These are phyloP conservation scores for Violaceomyces palustris DNA, from an alignment of 1,284 basidiomycete species.

Conservation along the genomic window DNA sequence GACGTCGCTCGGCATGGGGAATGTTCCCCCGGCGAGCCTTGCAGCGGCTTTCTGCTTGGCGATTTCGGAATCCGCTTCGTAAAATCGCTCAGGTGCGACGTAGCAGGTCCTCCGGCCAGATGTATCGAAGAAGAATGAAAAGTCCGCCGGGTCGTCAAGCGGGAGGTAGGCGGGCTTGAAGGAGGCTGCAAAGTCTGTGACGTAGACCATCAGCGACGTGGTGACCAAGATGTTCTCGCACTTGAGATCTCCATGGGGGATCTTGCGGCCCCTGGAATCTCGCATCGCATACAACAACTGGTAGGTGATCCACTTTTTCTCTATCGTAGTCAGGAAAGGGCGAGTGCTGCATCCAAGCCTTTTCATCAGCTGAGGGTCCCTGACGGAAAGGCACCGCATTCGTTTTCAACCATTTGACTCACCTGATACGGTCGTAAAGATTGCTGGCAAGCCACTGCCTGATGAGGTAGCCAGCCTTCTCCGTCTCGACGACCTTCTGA, in stretches of 20 bases:
- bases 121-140: conserved; percentile 96
- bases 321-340: conserved; percentile 81
- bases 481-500: conserved; percentile 86
- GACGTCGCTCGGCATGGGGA: background rate
- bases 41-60: conserved; percentile 38
- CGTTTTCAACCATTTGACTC: conserved; percentile 47
- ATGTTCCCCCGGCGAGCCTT: background rate
- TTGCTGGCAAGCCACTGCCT: conserved; percentile 92
- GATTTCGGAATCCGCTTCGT: conserved; percentile 69
- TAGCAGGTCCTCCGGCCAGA: conserved; percentile 90
- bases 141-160: conserved; percentile 93
- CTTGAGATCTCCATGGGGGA: conserved; percentile 95
- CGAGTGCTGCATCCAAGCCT: conserved; percentile 68
- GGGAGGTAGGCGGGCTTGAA: conserved; percentile 96
- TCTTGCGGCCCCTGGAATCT: conserved; percentile 70
- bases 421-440: conserved; percentile 96
- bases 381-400: conserved; percentile 1
- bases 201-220: conserved; percentile 88
- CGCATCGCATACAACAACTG: conserved; percentile 82
- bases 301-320: conserved; percentile 98
- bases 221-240: conserved; percentile 96
- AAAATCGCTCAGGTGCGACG: conserved; percentile 93
- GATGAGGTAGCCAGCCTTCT: conserved; percentile 90
- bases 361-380: too few relatives aligned
- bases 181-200: conserved; percentile 87